A percentile compares a stretch with the other conserved stretches of the same genome.
Conservation (phyloP, 805 yeast genomes). For the Candida sakaeoensis region DNA sequence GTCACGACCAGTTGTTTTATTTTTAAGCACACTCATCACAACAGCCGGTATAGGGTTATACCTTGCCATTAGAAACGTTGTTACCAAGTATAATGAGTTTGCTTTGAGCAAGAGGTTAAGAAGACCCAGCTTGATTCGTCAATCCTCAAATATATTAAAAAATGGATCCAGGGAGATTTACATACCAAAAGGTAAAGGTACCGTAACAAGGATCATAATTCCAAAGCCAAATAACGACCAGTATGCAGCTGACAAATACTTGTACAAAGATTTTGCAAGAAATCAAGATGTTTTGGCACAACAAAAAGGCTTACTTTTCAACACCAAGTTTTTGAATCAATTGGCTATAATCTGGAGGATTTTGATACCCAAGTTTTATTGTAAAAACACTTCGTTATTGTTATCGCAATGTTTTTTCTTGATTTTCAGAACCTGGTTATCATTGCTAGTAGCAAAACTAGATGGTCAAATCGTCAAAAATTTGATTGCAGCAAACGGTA, state of each 20-base stretch:
- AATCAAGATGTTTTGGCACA: conserved; percentile 12
- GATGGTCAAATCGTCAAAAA: conserved; percentile 93
- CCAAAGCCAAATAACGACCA: conserved; percentile 46
- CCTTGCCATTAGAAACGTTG: conserved; percentile 26
- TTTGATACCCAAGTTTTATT: conserved; percentile 69
- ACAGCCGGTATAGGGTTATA: conserved; percentile 39
- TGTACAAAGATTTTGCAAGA: conserved; percentile 45
- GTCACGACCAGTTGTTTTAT: conserved; percentile 40
- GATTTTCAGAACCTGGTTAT: conserved; percentile 80
- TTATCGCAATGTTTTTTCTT: conserved; percentile 71
- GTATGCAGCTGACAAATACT: conserved; percentile 53
- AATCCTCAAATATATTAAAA: conserved; percentile 38
- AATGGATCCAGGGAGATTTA: conserved; percentile 46
- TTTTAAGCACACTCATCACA: conserved; percentile 35
- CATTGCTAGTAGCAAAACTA: conserved; percentile 77
- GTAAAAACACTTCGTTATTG: conserved; percentile 63
- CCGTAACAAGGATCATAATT: conserved; percentile 34
- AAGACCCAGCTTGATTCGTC: conserved; percentile 37
- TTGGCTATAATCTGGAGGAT: conserved; percentile 74
- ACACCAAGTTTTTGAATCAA: conserved; percentile 70
- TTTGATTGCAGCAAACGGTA: conserved; percentile 76
- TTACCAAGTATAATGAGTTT: conserved; percentile 29
- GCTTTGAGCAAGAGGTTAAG: conserved; percentile 20
- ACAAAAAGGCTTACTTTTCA: conserved; percentile 24
- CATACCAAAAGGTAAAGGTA: conserved; percentile 41